Evolutionary conservation across 306 rosid genomes (phyloP).

Genomic region (Quercus variabilis): DNA sequence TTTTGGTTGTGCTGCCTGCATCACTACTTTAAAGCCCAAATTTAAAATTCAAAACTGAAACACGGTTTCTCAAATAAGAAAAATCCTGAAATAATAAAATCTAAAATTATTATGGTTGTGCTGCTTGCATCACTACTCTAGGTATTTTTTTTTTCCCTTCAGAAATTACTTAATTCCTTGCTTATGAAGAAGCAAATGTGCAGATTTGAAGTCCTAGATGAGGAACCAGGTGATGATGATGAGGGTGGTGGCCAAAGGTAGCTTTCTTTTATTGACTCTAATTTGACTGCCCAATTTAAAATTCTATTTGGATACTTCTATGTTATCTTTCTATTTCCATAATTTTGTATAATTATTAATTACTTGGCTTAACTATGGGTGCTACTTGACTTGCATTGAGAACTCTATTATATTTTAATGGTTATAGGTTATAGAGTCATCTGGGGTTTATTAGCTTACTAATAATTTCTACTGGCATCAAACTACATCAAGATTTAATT

Average conservation of each 20-base stretch:
- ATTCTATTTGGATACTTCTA: not conserved
- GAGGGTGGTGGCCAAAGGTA: slow-evolving; percentile 84
- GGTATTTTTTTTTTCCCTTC: not conserved
- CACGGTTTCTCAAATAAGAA: too few relatives aligned
- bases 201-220: slow-evolving; percentile 95
- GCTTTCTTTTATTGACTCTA: not conserved
- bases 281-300: not conserved
- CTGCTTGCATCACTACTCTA: not conserved
- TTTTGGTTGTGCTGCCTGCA: too few relatives aligned
- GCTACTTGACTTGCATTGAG: not conserved
- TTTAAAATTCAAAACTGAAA: too few relatives aligned
- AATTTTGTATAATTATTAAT: not conserved
- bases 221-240: slow-evolving; percentile 97
- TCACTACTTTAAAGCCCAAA: too few relatives aligned
- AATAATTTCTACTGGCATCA: not conserved
- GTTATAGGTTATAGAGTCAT: not conserved
- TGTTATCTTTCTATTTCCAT: not conserved
- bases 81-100: too few relatives aligned
- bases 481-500: not conserved
- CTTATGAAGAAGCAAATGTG: slow-evolving; percentile 5
- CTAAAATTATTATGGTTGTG: too few relatives aligned
- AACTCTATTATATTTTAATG: not conserved
- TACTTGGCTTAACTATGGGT: not conserved
- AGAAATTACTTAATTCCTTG: not conserved
- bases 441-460: not conserved